Base-by-base conservation (phyloP, 345 rosid species). In the Gossypium sturtianum region DNA sequence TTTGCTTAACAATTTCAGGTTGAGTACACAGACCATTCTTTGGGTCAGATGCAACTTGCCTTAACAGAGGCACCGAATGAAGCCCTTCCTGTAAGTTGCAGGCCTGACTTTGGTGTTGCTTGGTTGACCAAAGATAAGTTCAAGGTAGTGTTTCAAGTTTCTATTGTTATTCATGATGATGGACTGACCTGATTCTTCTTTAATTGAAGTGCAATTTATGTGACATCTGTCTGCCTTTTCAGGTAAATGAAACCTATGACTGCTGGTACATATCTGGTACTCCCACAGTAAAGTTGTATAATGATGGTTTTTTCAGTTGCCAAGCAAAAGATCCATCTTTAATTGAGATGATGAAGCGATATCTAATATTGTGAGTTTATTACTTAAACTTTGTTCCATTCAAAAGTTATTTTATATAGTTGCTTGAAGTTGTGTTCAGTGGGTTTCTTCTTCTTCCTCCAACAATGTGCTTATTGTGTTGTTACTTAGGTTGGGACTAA, bases 221-320 rank as follows among this genome's bases (percentile, higher is more conserved):
- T 60, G 17, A n/a, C 62, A 47, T 62, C 25, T 10, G 4, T 34
- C 8, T 20, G 12, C 57, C 47, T 72, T 82, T 77, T 19, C 83
- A 92, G 98, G 91, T 94, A 38, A 94, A 94, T 77, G 82, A 88
- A 81, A 94, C 98, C 74, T 94, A 92, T 68, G 91, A 89, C 77
- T 92, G 97, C 88, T 94, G 97, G 98, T 92, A 91, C 73, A 78
- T 87, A 22, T 63, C 87, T 53, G 90, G 90, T 27, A 65, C 81
- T 73, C 86, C 93, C 48, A 87, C 83, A 81, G 89, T 94, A 73
- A 94, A 83, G 82, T 84, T 94, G 71, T 86, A 89, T 84, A 84
- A 48, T 20, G 88, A 92, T 79, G 84, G 82, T 43, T 82, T 91
- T 77, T 92, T 89, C 47, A 82, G 87, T 77, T 94, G 98, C 84